Evolutionary conservation across 2,329 filamentous ascomycete species (phyloP), one percentile per base, ranked within the genome.

Genomic region (Neoarthrinium moseri): DNA sequence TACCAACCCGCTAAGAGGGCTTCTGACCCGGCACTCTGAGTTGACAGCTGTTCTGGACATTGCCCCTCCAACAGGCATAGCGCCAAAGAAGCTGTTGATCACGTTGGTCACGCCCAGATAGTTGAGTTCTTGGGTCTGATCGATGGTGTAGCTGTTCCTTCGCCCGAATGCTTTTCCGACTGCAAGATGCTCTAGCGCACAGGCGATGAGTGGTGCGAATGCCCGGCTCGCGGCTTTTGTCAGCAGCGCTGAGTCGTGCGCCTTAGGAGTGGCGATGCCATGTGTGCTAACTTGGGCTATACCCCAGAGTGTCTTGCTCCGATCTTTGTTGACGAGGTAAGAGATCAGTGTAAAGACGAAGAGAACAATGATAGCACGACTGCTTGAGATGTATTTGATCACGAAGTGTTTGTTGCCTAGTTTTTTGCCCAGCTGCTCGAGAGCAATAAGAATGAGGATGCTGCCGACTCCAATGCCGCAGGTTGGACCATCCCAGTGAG

Each of bases 11-110:
- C 77, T 81, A 0, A 84, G 65, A 0, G 83, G 83, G 5, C 78
- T 82, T 50, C 75, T 77, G 55, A 86, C 83, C 26, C 78, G 75
- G 40, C 79, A 83, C 23, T 80, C 74, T 0, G 80, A 84, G 67
- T 86, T 86, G 56, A 87, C 81, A 7, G 83, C 81, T 1, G 83
- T 86, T 8, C 83, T 72, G 0, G 81, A 84, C 77, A 87, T 85
- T 51, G 81, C 82, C 20, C 81, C 83, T 11, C 81, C 80, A 11
- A 84, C 72, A 1, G 80, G 72, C 78, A 86, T 83, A 8, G 77
- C 70, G 18, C 80, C 77, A 61, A 86, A 85, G 63, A 84, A 80
- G 37, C 76, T 77, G 63, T 84, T 85, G 64, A 82, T 72, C 48
- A 85, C 74, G 61, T 86, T 85, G 32, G 76, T 74, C 13, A 79